A percentile compares a stretch with the other conserved stretches of the same genome.
Evolutionary conservation across 306 rosid genomes (phyloP).

Genomic region (Quercus engelmannii): DNA sequence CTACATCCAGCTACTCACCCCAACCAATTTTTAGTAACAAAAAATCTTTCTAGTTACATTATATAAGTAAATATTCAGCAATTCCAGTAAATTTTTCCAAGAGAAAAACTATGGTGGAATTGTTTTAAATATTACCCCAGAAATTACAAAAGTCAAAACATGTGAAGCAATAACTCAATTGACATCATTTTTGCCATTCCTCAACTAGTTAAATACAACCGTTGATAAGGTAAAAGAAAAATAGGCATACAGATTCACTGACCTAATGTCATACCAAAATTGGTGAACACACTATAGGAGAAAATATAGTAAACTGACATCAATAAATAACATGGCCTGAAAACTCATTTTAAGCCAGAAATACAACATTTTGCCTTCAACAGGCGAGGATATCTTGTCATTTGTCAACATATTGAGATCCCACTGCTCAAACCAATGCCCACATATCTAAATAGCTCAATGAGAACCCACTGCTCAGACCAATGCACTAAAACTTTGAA

Average conservation of each 20-base stretch:
- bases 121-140: not conserved
- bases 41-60: no score
- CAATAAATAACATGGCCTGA: conserved; percentile 25
- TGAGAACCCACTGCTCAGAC: conserved; percentile 22
- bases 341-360: conserved; percentile 24
- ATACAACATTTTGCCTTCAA: not conserved
- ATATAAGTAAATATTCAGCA: no score
- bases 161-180: not conserved
- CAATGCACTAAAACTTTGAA: conserved; percentile 5
- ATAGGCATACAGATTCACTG: conserved; percentile 24
- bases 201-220: not conserved
- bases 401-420: no score
- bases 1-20: no score
- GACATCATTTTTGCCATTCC: not conserved
- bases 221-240: not conserved
- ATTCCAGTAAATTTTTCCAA: not conserved
- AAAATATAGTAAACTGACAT: conserved; percentile 31
- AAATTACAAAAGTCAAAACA: not conserved
- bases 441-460: not conserved
- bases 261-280: conserved; percentile 44
- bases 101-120: not conserved
- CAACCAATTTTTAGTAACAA: no score
- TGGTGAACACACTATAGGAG: conserved; percentile 30
- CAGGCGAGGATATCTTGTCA: no score
- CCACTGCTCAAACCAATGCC: no score